Conservation (phyloP, 169 alveolate species). For the Sarcocystis neurona region DNA sequence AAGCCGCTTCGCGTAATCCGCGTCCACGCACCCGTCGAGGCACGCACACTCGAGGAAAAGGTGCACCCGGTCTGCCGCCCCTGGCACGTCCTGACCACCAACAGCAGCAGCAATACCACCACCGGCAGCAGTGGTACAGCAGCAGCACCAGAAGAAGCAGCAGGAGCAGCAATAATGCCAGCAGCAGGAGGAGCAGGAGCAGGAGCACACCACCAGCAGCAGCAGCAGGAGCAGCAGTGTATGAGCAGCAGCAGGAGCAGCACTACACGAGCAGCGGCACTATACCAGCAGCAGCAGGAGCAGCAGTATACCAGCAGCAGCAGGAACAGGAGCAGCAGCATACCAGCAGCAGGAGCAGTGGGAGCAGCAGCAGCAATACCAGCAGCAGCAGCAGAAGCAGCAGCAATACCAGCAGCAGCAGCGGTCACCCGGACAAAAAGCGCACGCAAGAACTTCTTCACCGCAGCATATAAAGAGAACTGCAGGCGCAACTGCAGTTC, state of each 20-base stretch:
- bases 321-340: not conserved
- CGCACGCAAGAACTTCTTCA: too few species aligned
- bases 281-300: not conserved
- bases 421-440: too few species aligned
- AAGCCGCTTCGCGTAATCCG: constrained; percentile 39
- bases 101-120: not conserved
- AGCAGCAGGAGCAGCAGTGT: not conserved
- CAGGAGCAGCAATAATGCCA: too few species aligned
- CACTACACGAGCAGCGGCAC: not conserved
- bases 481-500: too few species aligned
- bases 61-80: constrained; percentile 43
- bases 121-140: too few species aligned
- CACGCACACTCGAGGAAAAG: constrained; percentile 60
- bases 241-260: not conserved
- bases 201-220: not conserved
- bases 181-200: too few species aligned
- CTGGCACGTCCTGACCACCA: constrained; percentile 45
- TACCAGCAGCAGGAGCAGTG: not conserved
- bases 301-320: too few species aligned
- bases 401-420: too few species aligned
- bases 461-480: too few species aligned
- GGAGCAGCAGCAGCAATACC: not conserved
- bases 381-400: not conserved
- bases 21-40: constrained; percentile 61
- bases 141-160: too few species aligned